Evolutionary conservation across 495 filamentous ascomycete genomes (phyloP).

Genomic region (Tetracladium marchalianum): DNA sequence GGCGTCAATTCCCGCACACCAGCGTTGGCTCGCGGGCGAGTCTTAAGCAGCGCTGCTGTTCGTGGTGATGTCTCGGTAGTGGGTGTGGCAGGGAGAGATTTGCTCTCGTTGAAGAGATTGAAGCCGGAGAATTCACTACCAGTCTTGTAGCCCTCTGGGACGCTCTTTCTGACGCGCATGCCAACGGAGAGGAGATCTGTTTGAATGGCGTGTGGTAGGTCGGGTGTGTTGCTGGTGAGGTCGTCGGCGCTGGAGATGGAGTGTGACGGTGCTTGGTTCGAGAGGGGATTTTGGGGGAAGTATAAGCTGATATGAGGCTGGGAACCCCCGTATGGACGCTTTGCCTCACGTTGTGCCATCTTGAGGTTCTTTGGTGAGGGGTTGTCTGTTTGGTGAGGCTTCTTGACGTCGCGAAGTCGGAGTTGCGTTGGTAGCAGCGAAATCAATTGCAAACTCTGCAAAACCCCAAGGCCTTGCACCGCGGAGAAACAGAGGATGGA

Average conservation of each 20-base stretch:
- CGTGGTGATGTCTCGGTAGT: not conserved
- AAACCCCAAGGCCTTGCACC: too few relatives aligned
- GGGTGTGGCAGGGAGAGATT: not conserved
- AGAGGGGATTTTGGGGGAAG: slow-evolving; percentile 7
- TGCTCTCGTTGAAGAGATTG: slow-evolving; percentile 30
- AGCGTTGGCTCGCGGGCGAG: slow-evolving; percentile 13
- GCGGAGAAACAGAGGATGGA: too few relatives aligned
- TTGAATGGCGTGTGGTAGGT: slow-evolving; percentile 55
- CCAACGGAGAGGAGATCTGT: slow-evolving; percentile 76
- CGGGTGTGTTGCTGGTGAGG: slow-evolving; percentile 17
- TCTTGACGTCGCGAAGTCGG: too few relatives aligned
- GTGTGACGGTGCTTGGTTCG: not conserved
- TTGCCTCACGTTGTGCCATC: slow-evolving; percentile 3
- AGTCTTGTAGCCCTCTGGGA: slow-evolving; percentile 89
- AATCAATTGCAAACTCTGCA: too few relatives aligned
- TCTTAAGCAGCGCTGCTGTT: slow-evolving; percentile 6
- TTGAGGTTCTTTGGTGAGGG: too few relatives aligned
- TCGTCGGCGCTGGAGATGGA: not conserved
- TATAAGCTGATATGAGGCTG: slow-evolving; percentile 19
- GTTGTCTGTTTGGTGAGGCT: too few relatives aligned
- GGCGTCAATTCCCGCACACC: slow-evolving; percentile 51
- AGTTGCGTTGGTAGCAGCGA: too few relatives aligned
- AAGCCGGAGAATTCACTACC: slow-evolving; percentile 33
- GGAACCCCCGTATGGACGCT: slow-evolving; percentile 18
- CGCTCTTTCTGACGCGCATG: slow-evolving; percentile 84